Conservation (phyloP, 192 early-diverging fungal genomes). For the Fimicolochytrium jonesii region DNA sequence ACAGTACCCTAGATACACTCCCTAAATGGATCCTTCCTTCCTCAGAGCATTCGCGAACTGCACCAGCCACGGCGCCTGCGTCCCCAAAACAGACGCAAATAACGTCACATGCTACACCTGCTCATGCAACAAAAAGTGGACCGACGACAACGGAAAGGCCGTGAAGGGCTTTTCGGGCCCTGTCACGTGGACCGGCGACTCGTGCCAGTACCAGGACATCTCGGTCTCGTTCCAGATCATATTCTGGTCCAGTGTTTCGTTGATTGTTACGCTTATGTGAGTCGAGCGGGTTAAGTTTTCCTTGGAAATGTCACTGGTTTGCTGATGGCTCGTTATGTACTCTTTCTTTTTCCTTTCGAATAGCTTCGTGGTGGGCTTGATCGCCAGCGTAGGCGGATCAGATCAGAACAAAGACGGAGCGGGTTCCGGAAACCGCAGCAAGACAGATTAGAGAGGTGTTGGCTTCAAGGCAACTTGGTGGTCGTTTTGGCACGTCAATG, state of each 20-base stretch:
- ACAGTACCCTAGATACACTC: too few species aligned
- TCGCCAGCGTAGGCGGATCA: background rate
- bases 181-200: slow-evolving; percentile 27
- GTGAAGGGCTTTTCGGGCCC: slow-evolving; percentile 23
- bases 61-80: slow-evolving; percentile 27
- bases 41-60: slow-evolving; percentile 26
- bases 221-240: slow-evolving; percentile 26
- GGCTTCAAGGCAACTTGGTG: too few species aligned
- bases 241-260: slow-evolving; percentile 23
- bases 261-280: slow-evolving; percentile 21
- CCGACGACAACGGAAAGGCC: slow-evolving; percentile 22
- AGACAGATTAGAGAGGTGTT: too few species aligned
- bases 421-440: slow-evolving; percentile 4
- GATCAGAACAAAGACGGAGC: background rate
- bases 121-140: slow-evolving; percentile 22
- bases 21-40: background rate
- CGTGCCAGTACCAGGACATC: slow-evolving; percentile 36
- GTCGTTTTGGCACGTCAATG: background rate
- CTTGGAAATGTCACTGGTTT: background rate
- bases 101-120: slow-evolving; percentile 24
- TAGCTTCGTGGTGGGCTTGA: slow-evolving; percentile 14
- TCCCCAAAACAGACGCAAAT: background rate
- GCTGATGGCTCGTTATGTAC: background rate
- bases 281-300: background rate
- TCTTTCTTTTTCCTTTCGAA: background rate